Conservation (phyloP, 352 stramenopile genomes). For the Thalassiosira delicatula region DNA sequence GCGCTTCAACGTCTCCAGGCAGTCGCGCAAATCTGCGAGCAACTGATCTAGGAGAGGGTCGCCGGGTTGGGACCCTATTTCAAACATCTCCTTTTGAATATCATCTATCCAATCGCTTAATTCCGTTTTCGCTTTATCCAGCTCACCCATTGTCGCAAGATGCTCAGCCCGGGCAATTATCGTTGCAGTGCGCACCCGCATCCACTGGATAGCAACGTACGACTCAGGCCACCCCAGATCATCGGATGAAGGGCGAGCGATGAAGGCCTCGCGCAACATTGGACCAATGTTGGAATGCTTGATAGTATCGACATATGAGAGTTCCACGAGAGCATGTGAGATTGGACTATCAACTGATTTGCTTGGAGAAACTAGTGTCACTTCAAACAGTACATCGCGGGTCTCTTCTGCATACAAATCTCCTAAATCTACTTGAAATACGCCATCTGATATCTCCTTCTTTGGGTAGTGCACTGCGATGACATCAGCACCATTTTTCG, state of each 20-base stretch:
- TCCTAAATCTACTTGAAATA: constrained; percentile 59
- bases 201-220: constrained; percentile 59
- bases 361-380: constrained; percentile 44
- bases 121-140: constrained; percentile 47
- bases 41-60: constrained; percentile 41
- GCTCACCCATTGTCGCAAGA: constrained; percentile 45
- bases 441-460: constrained; percentile 43
- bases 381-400: constrained; percentile 59
- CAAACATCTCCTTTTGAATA: constrained; percentile 54
- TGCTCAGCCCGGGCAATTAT: constrained; percentile 42
- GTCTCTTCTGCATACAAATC: constrained; percentile 74
- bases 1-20: constrained; percentile 41
- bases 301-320: constrained; percentile 63
- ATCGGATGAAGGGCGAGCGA: constrained; percentile 49
- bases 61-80: constrained; percentile 40
- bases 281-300: constrained; percentile 44
- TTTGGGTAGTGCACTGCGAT: constrained; percentile 61
- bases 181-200: constrained; percentile 55
- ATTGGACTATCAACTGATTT: constrained; percentile 22
- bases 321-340: constrained; percentile 40
- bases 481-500: constrained; percentile 49
- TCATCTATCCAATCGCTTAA: constrained; percentile 45
- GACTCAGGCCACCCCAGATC: constrained; percentile 50
- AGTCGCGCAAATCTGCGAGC: constrained; percentile 42
- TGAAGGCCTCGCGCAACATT: constrained; percentile 28